Evolutionary conservation across 1,284 basidiomycete species (phyloP).

Genomic region (Vanrija sp.): DNA sequence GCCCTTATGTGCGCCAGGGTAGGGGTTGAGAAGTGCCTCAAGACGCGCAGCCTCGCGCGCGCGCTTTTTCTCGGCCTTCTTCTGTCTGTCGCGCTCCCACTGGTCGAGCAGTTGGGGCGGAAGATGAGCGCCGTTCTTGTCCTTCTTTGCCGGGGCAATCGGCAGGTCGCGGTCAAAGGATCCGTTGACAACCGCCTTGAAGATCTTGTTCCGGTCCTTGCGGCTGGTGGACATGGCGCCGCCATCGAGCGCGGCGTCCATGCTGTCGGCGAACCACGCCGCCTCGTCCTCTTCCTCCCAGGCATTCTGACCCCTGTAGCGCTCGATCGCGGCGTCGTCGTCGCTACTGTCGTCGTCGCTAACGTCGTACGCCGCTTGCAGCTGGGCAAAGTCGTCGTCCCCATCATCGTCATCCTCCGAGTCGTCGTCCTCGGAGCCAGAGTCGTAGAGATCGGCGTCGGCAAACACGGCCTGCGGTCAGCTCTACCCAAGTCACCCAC

Average conservation of each 20-base stretch:
- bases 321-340: conserved; percentile 17
- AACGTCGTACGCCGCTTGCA: conserved; percentile 14
- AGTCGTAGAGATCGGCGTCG: neutral
- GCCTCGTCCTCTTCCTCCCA: conserved; percentile 19
- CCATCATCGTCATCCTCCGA: conserved; percentile 16
- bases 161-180: conserved; percentile 54
- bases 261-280: conserved; percentile 14
- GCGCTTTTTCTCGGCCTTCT: conserved; percentile 73
- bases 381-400: conserved; percentile 13
- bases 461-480: neutral
- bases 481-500: neutral
- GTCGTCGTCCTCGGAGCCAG: conserved; percentile 1
- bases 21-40: conserved; percentile 1
- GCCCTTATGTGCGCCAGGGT: neutral
- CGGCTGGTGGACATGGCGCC: conserved; percentile 51
- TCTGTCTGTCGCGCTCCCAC: conserved; percentile 74
- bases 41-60: conserved; percentile 54
- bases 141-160: conserved; percentile 30
- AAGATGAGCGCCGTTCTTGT: conserved; percentile 56
- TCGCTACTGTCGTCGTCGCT: conserved; percentile 18
- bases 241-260: conserved; percentile 56
- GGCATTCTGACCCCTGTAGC: conserved; percentile 6
- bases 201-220: conserved; percentile 59
- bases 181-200: conserved; percentile 62
- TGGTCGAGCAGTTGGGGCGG: conserved; percentile 63